Evolutionary conservation across 257 asterid genomes (phyloP).

Genomic region (Scutellaria minor): DNA sequence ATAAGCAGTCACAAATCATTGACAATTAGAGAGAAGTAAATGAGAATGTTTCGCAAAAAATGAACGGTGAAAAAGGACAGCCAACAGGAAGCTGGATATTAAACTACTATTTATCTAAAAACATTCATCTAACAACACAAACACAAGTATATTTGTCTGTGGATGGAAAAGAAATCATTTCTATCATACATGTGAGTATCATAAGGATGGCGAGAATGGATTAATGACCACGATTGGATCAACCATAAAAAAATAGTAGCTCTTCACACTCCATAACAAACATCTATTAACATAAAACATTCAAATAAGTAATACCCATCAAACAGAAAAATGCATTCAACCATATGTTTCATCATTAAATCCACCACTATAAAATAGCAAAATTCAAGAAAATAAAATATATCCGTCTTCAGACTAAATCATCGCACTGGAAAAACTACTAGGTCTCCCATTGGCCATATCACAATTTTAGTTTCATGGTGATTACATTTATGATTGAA

Average conservation of each 20-base stretch:
- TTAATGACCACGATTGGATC: conserved; percentile 7
- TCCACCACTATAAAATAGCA: not conserved
- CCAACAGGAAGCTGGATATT: conserved; percentile 22
- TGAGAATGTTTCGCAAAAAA: not conserved
- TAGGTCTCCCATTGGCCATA: conserved; percentile 16
- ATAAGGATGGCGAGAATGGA: conserved; percentile 6
- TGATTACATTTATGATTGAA: not conserved
- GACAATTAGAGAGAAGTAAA: conserved; percentile 9
- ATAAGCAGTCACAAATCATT: conserved; percentile 16
- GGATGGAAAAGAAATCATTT: conserved; percentile 4
- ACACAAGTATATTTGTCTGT: not conserved
- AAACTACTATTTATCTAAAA: conserved; percentile 13
- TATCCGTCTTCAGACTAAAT: not conserved
- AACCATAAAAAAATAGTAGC: not conserved
- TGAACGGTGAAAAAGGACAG: not conserved
- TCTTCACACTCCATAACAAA: conserved; percentile 5
- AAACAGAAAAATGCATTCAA: conserved; percentile 24
- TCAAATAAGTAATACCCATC: conserved; percentile 17
- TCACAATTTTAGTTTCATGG: conserved; percentile 11
- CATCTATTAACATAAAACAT: conserved; percentile 6
- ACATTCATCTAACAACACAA: conserved; percentile 5
- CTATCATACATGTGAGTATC: conserved; percentile 20
- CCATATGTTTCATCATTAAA: conserved; percentile 29
- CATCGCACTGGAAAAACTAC: conserved; percentile 10
- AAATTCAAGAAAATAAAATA: conserved; percentile 12